Conservation (phyloP, 192 early-diverging fungal genomes). For the Radiomyces spectabilis region DNA sequence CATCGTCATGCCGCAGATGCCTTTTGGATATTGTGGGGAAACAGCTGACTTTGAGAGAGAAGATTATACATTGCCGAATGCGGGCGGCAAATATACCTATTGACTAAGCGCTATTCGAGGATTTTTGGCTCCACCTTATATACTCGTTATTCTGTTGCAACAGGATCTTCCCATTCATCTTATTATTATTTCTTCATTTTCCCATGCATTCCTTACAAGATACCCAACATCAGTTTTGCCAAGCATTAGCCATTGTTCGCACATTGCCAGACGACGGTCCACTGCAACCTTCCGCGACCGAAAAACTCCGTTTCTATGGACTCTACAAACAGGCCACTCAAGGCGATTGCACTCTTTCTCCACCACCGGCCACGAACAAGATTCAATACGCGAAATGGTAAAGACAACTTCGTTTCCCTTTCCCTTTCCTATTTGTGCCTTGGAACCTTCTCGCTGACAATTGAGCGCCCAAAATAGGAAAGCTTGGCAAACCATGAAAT, state of each 20-base stretch:
- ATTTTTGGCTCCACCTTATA: no score
- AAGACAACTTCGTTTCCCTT: not conserved
- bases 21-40: no score
- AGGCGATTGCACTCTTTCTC: conserved; percentile 10
- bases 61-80: no score
- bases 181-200: not conserved
- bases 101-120: no score
- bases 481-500: conserved; percentile 18
- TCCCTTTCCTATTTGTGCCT: not conserved
- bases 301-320: conserved; percentile 7
- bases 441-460: not conserved
- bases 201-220: not conserved
- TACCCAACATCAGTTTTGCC: not conserved
- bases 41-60: no score
- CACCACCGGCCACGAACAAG: conserved; percentile 11
- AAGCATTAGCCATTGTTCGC: not conserved
- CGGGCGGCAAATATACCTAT: no score
- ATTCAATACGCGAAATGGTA: conserved; percentile 25
- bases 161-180: no score
- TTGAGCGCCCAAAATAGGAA: conserved; percentile 10
- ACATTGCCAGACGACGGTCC: not conserved
- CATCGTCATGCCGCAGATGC: no score
- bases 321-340: conserved; percentile 11
- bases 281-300: conserved; percentile 6
- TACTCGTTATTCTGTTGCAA: no score